Evolutionary conservation across 805 yeast species (phyloP), one percentile per base, ranked within the genome.

Genomic region (Sugiyamaella marilandica): DNA sequence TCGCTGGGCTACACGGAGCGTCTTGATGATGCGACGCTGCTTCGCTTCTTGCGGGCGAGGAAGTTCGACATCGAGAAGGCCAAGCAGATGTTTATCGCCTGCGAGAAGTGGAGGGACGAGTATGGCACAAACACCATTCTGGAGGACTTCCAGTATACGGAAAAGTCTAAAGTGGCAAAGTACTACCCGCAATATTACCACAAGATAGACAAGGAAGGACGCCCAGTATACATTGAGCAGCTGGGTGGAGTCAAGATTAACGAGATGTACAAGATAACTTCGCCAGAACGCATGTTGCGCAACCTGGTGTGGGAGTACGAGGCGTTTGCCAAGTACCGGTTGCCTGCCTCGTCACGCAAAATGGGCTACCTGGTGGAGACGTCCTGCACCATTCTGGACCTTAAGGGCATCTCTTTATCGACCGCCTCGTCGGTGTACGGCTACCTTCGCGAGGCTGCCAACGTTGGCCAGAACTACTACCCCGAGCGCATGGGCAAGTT

Each of bases 401-500:
- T 94, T 68, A 94, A 94, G 74, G 97, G 97, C 33, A 90, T 92
- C 53, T 87, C 97, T 24, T 76, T 94, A 55, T 75, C 85, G 21
- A 73, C 94, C 46, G 96, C 95, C 24, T 82, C 84, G 58, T 88
- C 85, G 67, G 99, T 94, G 41, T 76, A 89, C 59, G 76, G 84
- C 10, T 94, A 90, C 71, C 95, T 94, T 51, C 83, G 84, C 68
- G 97, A 91, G 72, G 97, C 99, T 9, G 87, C 97, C 11, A 75
- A 80, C 64, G 88, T 94, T 63, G 97, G 98, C 55, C 99, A 94
- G 76, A 88, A 94, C 74, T 92, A 87, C 73, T 94, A 94, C 70
- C 99, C 99, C 13, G 99, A 94, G 77, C 86, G 98, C 72, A 94
- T 94, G 99, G 99, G 99, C 66, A 90, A 87, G 71, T 94, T 92